Percentiles rank a stretch among this genome's conserved stretches.
These are phyloP conservation scores for Helichrysum umbraculigerum DNA, from an alignment of 129 eudicot genomes.

Conservation along the genomic window DNA sequence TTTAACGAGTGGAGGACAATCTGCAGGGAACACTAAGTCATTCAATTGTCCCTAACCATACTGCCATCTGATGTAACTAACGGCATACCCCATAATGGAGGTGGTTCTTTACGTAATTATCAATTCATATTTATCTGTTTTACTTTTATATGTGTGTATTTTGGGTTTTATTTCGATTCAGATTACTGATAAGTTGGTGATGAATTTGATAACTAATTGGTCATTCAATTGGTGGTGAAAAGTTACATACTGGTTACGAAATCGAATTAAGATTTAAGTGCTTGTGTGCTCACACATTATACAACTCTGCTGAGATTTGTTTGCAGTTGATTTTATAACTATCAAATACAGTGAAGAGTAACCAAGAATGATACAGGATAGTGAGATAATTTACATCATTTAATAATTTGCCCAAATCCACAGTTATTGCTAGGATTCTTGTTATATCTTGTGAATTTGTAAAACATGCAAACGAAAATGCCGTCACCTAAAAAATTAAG, in stretches of 20 bases:
- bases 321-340: too few species aligned
- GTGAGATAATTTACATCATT: too few species aligned
- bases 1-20: background rate
- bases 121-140: background rate
- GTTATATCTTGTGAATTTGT: too few species aligned
- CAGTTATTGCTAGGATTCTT: too few species aligned
- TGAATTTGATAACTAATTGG: background rate
- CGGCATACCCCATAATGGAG: constrained; percentile 15
- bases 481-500: too few species aligned
- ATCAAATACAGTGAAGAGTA: too few species aligned
- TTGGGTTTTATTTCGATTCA: background rate
- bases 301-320: too few species aligned
- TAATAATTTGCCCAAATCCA: too few species aligned
- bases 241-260: background rate
- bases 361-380: too few species aligned
- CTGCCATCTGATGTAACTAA: background rate
- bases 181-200: background rate
- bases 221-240: background rate
- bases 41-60: background rate
- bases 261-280: background rate
- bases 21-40: constrained; percentile 4
- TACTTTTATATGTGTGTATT: background rate
- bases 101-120: constrained; percentile 4
- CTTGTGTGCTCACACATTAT: too few species aligned
- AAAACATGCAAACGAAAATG: too few species aligned